Conservation (phyloP, 768 basidiomycete species). For the Mycena venus region DNA sequence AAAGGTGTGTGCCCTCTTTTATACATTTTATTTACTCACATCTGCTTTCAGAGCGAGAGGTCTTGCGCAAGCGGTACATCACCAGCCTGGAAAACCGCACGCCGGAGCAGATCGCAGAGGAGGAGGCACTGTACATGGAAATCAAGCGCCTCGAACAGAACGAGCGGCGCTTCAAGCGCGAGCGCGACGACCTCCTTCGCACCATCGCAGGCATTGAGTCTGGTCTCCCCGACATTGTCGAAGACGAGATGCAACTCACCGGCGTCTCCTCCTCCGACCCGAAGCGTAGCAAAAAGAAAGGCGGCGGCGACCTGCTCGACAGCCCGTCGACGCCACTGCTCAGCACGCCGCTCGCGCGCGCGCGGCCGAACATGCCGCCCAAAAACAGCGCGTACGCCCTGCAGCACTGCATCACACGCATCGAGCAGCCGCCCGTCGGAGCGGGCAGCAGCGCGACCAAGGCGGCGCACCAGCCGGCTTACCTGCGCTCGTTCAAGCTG, state of each 20-base stretch:
- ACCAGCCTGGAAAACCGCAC: slow-evolving; percentile 90
- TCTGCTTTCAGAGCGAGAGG: slow-evolving; percentile 77
- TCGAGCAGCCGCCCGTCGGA: slow-evolving; percentile 64
- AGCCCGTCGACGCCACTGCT: slow-evolving; percentile 64
- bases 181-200: slow-evolving; percentile 89
- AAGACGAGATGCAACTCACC: slow-evolving; percentile 72
- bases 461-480: slow-evolving; percentile 82
- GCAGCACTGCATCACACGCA: slow-evolving; percentile 79
- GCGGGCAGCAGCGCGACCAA: slow-evolving; percentile 74
- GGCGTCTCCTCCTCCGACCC: slow-evolving; percentile 58
- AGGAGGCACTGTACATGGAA: slow-evolving; percentile 94
- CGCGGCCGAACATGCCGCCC: slow-evolving; percentile 54
- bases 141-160: slow-evolving; percentile 95
- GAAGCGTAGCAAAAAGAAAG: slow-evolving; percentile 73
- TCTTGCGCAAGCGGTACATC: slow-evolving; percentile 90
- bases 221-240: slow-evolving; percentile 80
- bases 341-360: slow-evolving; percentile 44
- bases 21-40: slow-evolving; percentile 1
- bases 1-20: slow-evolving; percentile 68
- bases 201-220: slow-evolving; percentile 90
- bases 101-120: slow-evolving; percentile 90
- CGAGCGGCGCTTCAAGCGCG: slow-evolving; percentile 88
- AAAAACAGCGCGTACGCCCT: slow-evolving; percentile 71
- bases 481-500: slow-evolving; percentile 89
- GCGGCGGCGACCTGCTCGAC: slow-evolving; percentile 50